phyloP scores from a whole-genome alignment of 2,329 filamentous ascomycete genomes.

The Torrubiellomyces zombiae region DNA sequence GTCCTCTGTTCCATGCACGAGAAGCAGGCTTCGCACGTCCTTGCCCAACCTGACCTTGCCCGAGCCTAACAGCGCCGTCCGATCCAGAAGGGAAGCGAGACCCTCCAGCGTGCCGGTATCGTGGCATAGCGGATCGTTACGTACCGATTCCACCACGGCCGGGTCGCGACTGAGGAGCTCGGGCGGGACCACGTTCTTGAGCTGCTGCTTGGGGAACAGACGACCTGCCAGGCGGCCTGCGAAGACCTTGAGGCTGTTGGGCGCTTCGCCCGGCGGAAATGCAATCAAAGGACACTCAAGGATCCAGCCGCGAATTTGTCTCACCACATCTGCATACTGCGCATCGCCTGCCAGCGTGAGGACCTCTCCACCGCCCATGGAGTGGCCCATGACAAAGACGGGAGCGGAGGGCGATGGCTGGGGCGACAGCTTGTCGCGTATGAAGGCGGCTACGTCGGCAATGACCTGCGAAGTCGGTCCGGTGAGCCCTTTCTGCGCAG shows the following conservation, averaged over 20 bases:
- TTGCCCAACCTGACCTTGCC: slow-evolving; percentile 36
- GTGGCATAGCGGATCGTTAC: slow-evolving; percentile 56
- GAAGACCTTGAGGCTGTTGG: slow-evolving; percentile 44
- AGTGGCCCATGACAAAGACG: slow-evolving; percentile 76
- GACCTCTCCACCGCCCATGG: slow-evolving; percentile 73
- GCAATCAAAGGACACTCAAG: slow-evolving; percentile 66
- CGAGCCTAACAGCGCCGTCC: slow-evolving; percentile 41
- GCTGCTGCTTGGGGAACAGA: slow-evolving; percentile 49
- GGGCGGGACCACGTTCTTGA: slow-evolving; percentile 47
- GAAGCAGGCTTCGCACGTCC: slow-evolving; percentile 46
- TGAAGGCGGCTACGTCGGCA: slow-evolving; percentile 62
- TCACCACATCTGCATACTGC: slow-evolving; percentile 34
- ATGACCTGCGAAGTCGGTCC: slow-evolving; percentile 60
- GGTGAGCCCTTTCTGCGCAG: slow-evolving; percentile 50
- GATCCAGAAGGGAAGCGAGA: slow-evolving; percentile 59
- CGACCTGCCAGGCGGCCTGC: slow-evolving; percentile 51
- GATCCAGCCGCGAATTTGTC: slow-evolving; percentile 54
- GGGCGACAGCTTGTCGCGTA: slow-evolving; percentile 39
- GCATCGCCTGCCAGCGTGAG: slow-evolving; percentile 41
- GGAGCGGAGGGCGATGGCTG: slow-evolving; percentile 25
- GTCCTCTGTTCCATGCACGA: slow-evolving; percentile 66
- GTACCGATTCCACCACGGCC: slow-evolving; percentile 40
- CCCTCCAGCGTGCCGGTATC: slow-evolving; percentile 77
- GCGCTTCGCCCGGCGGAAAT: slow-evolving; percentile 48
- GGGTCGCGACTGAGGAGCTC: slow-evolving; percentile 51